These are phyloP conservation scores for Ligustrum vulgare DNA, from an alignment of 257 asterid species.

Conservation along the genomic window DNA sequence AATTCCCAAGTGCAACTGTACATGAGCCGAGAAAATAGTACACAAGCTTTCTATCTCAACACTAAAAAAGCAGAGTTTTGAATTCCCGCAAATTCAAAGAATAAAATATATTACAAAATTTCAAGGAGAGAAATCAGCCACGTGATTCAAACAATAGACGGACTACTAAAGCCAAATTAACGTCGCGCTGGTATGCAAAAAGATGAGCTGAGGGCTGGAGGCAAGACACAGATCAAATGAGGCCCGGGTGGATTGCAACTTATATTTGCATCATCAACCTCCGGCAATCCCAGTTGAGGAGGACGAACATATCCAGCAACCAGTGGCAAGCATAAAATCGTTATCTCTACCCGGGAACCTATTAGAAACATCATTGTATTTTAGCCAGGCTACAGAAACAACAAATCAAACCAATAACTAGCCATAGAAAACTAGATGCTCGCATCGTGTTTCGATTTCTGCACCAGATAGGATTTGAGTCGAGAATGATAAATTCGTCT, in stretches of 20 bases:
- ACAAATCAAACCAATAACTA: neutral
- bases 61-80: slow-evolving; percentile 10
- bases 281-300: slow-evolving; percentile 81
- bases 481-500: neutral
- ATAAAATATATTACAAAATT: slow-evolving; percentile 27
- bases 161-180: slow-evolving; percentile 4
- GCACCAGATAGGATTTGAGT: neutral
- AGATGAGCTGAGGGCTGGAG: slow-evolving; percentile 90
- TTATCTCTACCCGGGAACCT: slow-evolving; percentile 83
- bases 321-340: slow-evolving; percentile 81
- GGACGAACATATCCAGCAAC: slow-evolving; percentile 96
- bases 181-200: slow-evolving; percentile 73
- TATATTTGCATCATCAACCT: slow-evolving; percentile 62
- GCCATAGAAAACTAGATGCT: neutral
- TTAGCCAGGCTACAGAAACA: slow-evolving; percentile 3
- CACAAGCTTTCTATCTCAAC: slow-evolving; percentile 26
- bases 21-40: slow-evolving; percentile 26
- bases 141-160: slow-evolving; percentile 16
- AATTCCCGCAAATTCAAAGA: slow-evolving; percentile 1
- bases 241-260: slow-evolving; percentile 97
- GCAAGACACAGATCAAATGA: slow-evolving; percentile 86
- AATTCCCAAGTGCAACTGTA: slow-evolving; percentile 29
- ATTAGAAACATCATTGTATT: slow-evolving; percentile 22
- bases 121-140: slow-evolving; percentile 8
- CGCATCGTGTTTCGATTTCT: neutral